Base-by-base conservation (phyloP, 345 rosid genomes). In the Reutealis trisperma region DNA sequence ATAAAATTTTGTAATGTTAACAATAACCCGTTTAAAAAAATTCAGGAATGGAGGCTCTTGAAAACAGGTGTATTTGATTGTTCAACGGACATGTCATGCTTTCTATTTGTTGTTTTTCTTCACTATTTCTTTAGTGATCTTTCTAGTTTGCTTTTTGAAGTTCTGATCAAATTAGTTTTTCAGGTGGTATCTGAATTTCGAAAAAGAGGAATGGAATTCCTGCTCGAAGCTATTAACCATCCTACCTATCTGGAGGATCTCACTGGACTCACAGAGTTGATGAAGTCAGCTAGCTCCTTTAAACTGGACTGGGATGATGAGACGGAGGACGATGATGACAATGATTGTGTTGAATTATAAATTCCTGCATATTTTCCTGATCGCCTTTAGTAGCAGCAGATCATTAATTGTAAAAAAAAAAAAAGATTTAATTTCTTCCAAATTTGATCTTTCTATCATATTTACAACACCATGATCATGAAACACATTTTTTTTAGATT, bases 221-320 rank as follows among this genome's bases (percentile, higher is more conserved):
- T 96, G 60, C 93, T 92, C 60, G 87, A 90, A 84, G 99, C 92
- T 4, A 90, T 93, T n/a, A 92, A 93, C 80, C 94, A 91, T 83
- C 99, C 99, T 8, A 93, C 99, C 21, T 93, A 91, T 82, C 82
- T 96, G 72, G 99, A 93, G 74, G 98, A 96, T 87, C 84, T 96
- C 60, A 91, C 98, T 0, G 99, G 99, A 82, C 88, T 92, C 65
- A 96, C 97, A 2, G 97, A 92, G 81, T 84, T 96, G 76, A 91
- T 85, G 90, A 87, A 81, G 79, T 90, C 93, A 18, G 95, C 95
- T 51, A 87, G 77, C 83, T 73, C 93, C 32, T 92, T 89, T 65
- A 67, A 88, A 42, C 71, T 93, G 44, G 93, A 93, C 62, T 96
- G 98, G 97, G 95, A 93, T 45, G 77, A 86, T 18, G 92, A 88